A percentile compares a stretch with the other conserved stretches of the same genome.
phyloP scores from a whole-genome alignment of 352 stramenopile genomes.

The Pythium coloratum region DNA sequence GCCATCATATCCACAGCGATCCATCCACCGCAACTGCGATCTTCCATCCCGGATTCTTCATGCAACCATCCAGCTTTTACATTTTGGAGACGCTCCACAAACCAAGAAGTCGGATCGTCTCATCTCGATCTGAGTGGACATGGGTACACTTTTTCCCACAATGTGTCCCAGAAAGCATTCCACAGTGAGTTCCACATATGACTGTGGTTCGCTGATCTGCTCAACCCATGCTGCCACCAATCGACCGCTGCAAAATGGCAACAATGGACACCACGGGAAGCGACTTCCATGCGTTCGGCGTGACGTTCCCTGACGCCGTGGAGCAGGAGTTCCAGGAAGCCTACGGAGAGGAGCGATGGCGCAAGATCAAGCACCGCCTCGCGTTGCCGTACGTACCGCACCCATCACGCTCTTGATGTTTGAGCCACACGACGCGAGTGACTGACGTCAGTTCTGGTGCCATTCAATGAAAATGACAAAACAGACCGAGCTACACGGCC shows the following conservation, averaged over 20 bases:
- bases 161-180: neutral
- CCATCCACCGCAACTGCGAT: neutral
- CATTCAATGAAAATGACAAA: conserved; percentile 5
- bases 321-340: conserved; percentile 56
- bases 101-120: neutral
- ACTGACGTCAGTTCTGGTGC: conserved; percentile 6
- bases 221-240: neutral
- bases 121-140: neutral
- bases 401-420: too few relatives aligned
- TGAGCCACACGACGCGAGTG: too few relatives aligned
- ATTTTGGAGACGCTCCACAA: neutral
- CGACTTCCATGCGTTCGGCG: conserved; percentile 60
- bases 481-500: conserved; percentile 62
- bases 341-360: conserved; percentile 68
- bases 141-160: neutral
- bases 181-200: neutral
- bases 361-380: conserved; percentile 72
- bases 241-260: neutral
- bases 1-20: neutral
- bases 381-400: conserved; percentile 48
- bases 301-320: conserved; percentile 69
- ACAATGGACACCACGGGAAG: conserved; percentile 23
- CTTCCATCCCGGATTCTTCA: conserved; percentile 1
- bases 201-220: neutral
- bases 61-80: conserved; percentile 2